Evolutionary conservation across 805 yeast species (phyloP).

Genomic region (Torulaspora gathmanii): DNA sequence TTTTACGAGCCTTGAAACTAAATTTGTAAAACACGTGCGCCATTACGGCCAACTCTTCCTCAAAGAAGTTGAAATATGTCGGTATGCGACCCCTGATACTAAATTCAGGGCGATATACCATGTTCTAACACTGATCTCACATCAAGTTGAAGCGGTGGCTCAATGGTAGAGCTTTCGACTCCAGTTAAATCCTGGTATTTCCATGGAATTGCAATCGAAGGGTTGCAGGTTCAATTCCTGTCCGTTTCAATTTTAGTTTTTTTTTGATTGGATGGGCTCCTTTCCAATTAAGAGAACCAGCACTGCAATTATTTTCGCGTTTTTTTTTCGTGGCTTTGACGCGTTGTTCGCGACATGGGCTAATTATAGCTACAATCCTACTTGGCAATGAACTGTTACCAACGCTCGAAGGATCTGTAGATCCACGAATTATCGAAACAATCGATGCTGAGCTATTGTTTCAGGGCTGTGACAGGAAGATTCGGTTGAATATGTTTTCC

Average conservation of each 20-base stretch:
- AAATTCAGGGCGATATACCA: no score
- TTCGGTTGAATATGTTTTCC: not conserved
- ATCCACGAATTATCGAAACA: not conserved
- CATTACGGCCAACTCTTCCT: no score
- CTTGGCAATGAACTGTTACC: no score
- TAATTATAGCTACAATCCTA: no score
- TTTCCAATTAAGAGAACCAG: not conserved
- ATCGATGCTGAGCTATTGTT: not conserved
- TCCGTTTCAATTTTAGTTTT: conserved; percentile 49
- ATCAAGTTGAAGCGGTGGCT: conserved; percentile 49
- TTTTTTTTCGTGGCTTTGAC: not conserved
- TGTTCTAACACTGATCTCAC: not conserved
- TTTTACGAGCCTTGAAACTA: no score
- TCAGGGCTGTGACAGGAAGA: no score
- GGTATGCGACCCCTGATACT: no score
- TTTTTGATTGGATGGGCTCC: not conserved
- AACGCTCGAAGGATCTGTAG: not conserved
- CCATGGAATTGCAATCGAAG: conserved; percentile 45
- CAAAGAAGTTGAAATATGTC: no score
- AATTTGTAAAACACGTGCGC: no score
- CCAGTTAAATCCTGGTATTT: conserved; percentile 39
- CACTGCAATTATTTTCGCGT: not conserved
- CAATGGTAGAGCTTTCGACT: conserved; percentile 63
- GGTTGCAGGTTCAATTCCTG: conserved; percentile 77
- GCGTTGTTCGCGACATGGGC: not conserved